Percentiles rank a stretch among this genome's conserved stretches.
These are phyloP conservation scores for Colletotrichum tropicicola DNA, from an alignment of 2,329 filamentous ascomycete species.

Conservation along the genomic window DNA sequence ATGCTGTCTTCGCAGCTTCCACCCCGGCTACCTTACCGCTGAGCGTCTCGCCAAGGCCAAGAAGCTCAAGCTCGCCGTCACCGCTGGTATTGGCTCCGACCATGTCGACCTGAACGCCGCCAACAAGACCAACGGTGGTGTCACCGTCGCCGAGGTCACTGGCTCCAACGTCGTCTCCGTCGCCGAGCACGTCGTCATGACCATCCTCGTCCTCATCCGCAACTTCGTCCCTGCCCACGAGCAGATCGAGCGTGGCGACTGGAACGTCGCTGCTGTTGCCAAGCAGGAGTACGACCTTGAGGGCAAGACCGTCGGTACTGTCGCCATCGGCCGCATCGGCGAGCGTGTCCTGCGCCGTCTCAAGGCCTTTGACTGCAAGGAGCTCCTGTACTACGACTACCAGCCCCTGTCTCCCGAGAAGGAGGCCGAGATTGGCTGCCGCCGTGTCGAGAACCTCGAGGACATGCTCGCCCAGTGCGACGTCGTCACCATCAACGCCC, in stretches of 20 bases:
- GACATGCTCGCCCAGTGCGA: slow-evolving; percentile 96
- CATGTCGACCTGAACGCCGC: slow-evolving; percentile 97
- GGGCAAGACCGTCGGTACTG: slow-evolving; percentile 96
- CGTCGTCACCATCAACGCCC: slow-evolving; percentile 99
- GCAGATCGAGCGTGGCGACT: slow-evolving; percentile 87
- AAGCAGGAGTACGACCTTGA: slow-evolving; percentile 99
- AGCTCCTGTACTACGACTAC: slow-evolving; percentile 99
- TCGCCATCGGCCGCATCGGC: slow-evolving; percentile 96
- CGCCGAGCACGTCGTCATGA: slow-evolving; percentile 99
- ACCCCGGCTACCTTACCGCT: slow-evolving; percentile 95
- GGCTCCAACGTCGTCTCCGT: slow-evolving; percentile 99
- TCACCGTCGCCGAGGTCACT: slow-evolving; percentile 97
- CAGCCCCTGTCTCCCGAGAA: slow-evolving; percentile 87
- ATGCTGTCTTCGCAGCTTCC: slow-evolving; percentile 71
- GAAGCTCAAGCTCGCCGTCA: slow-evolving; percentile 98
- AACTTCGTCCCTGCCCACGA: slow-evolving; percentile 99
- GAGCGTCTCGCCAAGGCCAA: slow-evolving; percentile 98
- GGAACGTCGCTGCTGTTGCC: slow-evolving; percentile 94
- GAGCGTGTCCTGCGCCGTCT: slow-evolving; percentile 96
- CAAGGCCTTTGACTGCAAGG: slow-evolving; percentile 99
- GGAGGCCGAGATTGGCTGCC: slow-evolving; percentile 95
- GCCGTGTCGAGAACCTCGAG: slow-evolving; percentile 87
- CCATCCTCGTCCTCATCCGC: slow-evolving; percentile 92
- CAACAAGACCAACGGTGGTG: slow-evolving; percentile 97
- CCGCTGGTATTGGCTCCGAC: slow-evolving; percentile 97